Percentiles rank a stretch among this genome's conserved stretches.
Conservation (phyloP, 106 monocot species). For the Xerophyta viscosa region DNA sequence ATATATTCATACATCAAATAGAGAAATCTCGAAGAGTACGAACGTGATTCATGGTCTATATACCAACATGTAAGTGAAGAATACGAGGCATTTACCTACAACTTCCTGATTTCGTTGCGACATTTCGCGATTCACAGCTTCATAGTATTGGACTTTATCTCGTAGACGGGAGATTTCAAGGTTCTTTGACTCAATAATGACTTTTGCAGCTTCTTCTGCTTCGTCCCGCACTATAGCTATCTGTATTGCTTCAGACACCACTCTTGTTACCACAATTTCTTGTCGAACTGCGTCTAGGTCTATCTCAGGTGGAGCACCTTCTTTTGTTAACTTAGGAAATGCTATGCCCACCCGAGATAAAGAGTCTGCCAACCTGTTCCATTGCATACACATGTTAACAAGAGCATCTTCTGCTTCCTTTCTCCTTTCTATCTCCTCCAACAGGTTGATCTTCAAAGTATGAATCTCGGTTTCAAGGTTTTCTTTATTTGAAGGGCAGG, state of each 20-base stretch:
- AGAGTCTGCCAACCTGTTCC: slow-evolving; percentile 12
- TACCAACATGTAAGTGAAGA: not conserved
- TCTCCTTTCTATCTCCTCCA: slow-evolving; percentile 24
- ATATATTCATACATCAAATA: not conserved
- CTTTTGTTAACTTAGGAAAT: slow-evolving; percentile 1
- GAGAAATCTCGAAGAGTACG: too few species aligned
- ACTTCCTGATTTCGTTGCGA: slow-evolving; percentile 62
- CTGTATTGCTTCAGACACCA: slow-evolving; percentile 37
- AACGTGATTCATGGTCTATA: too few species aligned
- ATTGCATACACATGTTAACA: slow-evolving; percentile 19
- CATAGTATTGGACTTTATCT: slow-evolving; percentile 44
- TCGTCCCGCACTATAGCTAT: slow-evolving; percentile 26
- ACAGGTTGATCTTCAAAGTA: slow-evolving; percentile 17
- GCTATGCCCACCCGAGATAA: slow-evolving; percentile 12
- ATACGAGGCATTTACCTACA: slow-evolving; percentile 14
- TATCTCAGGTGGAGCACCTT: slow-evolving; percentile 10
- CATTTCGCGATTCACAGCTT: slow-evolving; percentile 62
- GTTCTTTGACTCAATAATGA: slow-evolving; percentile 30
- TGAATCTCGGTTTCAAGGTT: slow-evolving; percentile 27
- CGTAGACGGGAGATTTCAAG: slow-evolving; percentile 40
- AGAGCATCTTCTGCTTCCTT: slow-evolving; percentile 20
- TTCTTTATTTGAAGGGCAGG: slow-evolving; percentile 12
- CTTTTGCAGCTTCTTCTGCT: slow-evolving; percentile 18
- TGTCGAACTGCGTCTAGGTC: slow-evolving; percentile 23
- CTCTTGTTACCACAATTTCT: slow-evolving; percentile 18